Evolutionary conservation across 208 protist genomes (phyloP), one percentile per base, ranked within the genome.

Genomic region (Angomonas ambiguus): DNA sequence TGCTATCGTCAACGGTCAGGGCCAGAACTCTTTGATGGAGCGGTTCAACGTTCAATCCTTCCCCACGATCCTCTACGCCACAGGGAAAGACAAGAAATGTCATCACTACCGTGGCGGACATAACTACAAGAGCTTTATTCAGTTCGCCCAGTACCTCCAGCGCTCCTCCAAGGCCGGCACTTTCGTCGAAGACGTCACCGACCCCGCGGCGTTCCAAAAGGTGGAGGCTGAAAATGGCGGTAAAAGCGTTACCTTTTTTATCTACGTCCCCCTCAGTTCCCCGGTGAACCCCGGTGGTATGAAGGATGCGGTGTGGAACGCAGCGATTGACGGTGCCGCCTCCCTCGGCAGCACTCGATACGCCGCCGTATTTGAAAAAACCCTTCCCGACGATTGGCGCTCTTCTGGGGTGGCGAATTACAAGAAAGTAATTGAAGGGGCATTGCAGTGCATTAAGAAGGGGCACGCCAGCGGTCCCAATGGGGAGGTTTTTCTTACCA

Each of bases 51-150:
- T 96, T 22, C 22, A 74, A 32, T 31, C 61, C 8, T 96, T 80
- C 57, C 90, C 90, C 0, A 87, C 82, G 0, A 25, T 96, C 51
- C 25, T 92, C 58, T 96, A 96, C 82, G 93, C 90, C 8, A 88
- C 82, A 0, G 89, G 80, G 10, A 82, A 80, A 41, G 69, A 42
- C n/a, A 53, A 48, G 27, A 62, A 76, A 49, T 85, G 82, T 75
- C 62, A 85, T 55, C 20, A 63, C 10, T 95, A 86, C 73, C 65
- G 83, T 28, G 84, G 84, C 62, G 72, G 62, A 22, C 69, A 80
- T 73, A 87, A 67, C 18, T 33, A 72, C 27, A 65, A 81, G 30
- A 71, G 70, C 65, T 92, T 92, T 67, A 67, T 81, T 38, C 62
- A 76, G 51, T 92, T 93, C 72, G 69, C 84, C 0, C 55, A 73